Percentiles rank a stretch among this genome's conserved stretches.
Conservation (phyloP, 139 green algal genomes). For the Choricystis sp. region DNA sequence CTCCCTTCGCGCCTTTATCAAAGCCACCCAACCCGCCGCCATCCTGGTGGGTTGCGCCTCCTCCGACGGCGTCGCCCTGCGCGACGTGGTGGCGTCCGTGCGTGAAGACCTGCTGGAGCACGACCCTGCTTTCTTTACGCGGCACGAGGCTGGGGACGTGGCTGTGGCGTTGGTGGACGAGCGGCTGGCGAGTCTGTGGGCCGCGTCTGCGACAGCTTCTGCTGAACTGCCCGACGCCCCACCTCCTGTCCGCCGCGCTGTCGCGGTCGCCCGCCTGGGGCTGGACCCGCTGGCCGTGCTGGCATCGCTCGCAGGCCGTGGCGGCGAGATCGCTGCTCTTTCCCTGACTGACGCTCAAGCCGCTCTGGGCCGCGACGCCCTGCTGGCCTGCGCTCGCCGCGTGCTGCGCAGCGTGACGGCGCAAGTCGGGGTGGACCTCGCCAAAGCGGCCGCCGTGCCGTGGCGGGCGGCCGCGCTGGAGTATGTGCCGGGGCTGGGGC, state of each 20-base stretch:
- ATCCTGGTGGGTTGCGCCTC: slow-evolving; percentile 18
- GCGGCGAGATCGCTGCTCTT: slow-evolving; percentile 18
- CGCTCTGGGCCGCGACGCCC: slow-evolving; percentile 31
- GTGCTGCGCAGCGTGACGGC: slow-evolving; percentile 30
- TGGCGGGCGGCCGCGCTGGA: slow-evolving; percentile 57
- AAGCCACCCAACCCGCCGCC: background rate
- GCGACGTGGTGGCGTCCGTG: slow-evolving; percentile 40
- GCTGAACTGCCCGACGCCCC: slow-evolving; percentile 37
- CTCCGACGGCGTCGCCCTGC: slow-evolving; percentile 36
- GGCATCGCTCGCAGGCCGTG: slow-evolving; percentile 24
- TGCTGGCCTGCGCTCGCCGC: slow-evolving; percentile 25
- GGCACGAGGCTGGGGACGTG: slow-evolving; percentile 28
- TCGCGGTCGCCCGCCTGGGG: slow-evolving; percentile 53
- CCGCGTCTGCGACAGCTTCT: slow-evolving; percentile 37
- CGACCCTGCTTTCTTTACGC: slow-evolving; percentile 17
- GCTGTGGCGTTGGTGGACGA: slow-evolving; percentile 47
- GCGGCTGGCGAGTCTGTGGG: slow-evolving; percentile 54
- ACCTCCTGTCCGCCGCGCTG: slow-evolving; percentile 53
- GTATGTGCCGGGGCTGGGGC: slow-evolving; percentile 74
- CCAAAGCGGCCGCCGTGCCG: slow-evolving; percentile 38
- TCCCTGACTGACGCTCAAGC: slow-evolving; percentile 33
- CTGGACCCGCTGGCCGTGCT: slow-evolving; percentile 75
- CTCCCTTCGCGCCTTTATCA: background rate
- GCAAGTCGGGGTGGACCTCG: slow-evolving; percentile 71
- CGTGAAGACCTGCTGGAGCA: slow-evolving; percentile 37